phyloP scores from a whole-genome alignment of 2,329 filamentous ascomycete species.

The Sarocladiaceae sp. region DNA sequence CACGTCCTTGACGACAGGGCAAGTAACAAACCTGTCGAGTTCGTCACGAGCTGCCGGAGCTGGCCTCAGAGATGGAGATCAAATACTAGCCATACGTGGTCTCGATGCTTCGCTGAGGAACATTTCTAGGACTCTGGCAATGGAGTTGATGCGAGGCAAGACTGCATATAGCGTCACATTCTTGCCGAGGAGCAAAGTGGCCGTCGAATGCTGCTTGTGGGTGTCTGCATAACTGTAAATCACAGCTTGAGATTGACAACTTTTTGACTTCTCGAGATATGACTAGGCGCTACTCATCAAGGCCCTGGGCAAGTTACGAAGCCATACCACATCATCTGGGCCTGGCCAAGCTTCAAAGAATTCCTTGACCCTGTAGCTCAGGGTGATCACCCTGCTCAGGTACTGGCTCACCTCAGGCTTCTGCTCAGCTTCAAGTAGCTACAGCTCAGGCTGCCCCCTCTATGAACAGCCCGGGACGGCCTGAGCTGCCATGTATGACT shows the following conservation, averaged over 20 bases:
- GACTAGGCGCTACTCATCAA: neutral
- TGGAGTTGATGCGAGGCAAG: neutral
- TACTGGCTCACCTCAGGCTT: no score
- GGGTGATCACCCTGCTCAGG: no score
- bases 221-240: neutral
- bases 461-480: no score
- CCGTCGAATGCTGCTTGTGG: neutral
- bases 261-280: neutral
- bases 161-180: neutral
- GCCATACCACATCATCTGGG: no score
- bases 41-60: neutral
- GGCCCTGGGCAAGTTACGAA: no score
- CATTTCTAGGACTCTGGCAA: neutral
- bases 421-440: no score
- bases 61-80: neutral
- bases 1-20: neutral
- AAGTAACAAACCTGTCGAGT: neutral
- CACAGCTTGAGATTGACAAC: slow-evolving; percentile 1
- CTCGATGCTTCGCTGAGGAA: neutral
- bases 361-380: no score
- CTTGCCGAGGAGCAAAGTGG: neutral
- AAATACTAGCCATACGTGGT: neutral
- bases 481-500: no score
- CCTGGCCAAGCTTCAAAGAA: no score
- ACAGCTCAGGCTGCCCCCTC: no score